A percentile compares a stretch with the other conserved stretches of the same genome.
These are phyloP conservation scores for Coriolopsis trogii DNA, from an alignment of 1,284 basidiomycete species.

Conservation along the genomic window DNA sequence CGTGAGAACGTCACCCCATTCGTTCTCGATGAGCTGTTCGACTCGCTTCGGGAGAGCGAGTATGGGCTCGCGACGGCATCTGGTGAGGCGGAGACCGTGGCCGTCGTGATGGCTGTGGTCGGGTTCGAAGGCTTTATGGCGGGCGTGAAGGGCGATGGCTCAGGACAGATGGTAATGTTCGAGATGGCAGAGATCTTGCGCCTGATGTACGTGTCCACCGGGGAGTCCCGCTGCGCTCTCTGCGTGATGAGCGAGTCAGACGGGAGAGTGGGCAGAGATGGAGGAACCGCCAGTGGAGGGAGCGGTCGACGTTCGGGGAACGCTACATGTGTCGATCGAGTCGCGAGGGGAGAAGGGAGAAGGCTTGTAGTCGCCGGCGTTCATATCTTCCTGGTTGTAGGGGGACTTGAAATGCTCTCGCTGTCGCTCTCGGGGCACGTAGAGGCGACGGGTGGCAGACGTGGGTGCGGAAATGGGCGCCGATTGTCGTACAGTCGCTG, in stretches of 20 bases:
- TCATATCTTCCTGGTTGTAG: constrained; percentile 47
- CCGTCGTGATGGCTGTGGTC: constrained; percentile 70
- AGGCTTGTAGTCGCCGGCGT: constrained; percentile 53
- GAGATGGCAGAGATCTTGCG: constrained; percentile 54
- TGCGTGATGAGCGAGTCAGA: constrained; percentile 52
- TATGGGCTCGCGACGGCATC: constrained; percentile 40
- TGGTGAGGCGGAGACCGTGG: constrained; percentile 55
- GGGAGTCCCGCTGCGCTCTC: constrained; percentile 26
- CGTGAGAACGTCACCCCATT: constrained; percentile 63
- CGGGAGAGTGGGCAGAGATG: constrained; percentile 60
- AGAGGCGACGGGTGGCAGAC: constrained; percentile 48
- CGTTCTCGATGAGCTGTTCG: constrained; percentile 41
- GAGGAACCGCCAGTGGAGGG: constrained; percentile 54
- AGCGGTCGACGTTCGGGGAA: constrained; percentile 42
- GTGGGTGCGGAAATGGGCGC: constrained; percentile 19
- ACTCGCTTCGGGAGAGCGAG: constrained; percentile 47
- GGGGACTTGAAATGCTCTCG: constrained; percentile 23
- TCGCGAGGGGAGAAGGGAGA: constrained; percentile 65
- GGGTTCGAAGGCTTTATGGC: constrained; percentile 56
- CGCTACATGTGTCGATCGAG: constrained; percentile 39
- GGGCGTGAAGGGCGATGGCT: constrained; percentile 37
- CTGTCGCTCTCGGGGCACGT: constrained; percentile 53
- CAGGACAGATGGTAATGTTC: constrained; percentile 54
- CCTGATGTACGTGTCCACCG: constrained; percentile 38
- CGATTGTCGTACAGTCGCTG: constrained; percentile 24